phyloP scores from a whole-genome alignment of 2,329 filamentous ascomycete genomes.

The Davidsoniella eucalypti region DNA sequence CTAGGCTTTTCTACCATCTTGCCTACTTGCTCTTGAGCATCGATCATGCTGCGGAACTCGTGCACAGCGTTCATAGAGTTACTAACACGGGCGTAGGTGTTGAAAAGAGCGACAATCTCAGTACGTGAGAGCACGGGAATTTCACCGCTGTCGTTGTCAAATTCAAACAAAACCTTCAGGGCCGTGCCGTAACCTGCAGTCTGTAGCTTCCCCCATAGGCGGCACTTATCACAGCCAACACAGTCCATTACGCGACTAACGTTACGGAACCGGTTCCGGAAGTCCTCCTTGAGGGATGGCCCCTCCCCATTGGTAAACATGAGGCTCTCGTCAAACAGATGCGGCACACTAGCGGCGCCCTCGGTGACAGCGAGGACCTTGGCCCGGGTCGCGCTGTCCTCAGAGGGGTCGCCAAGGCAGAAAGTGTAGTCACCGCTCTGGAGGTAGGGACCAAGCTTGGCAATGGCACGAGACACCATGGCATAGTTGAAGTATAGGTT shows the following conservation, averaged over 20 bases:
- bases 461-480: constrained; percentile 76
- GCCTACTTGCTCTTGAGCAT: constrained; percentile 19
- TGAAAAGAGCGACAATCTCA: constrained; percentile 85
- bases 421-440: constrained; percentile 60
- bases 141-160: constrained; percentile 51
- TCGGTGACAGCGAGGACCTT: constrained; percentile 66
- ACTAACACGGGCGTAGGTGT: constrained; percentile 78
- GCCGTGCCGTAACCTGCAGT: constrained; percentile 89
- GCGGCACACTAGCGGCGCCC: constrained; percentile 48
- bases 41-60: constrained; percentile 47
- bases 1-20: constrained; percentile 14
- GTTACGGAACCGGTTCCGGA: constrained; percentile 92
- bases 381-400: constrained; percentile 63
- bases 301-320: constrained; percentile 78
- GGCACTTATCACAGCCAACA: constrained; percentile 95
- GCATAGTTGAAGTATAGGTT: constrained; percentile 99
- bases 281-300: constrained; percentile 81
- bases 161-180: constrained; percentile 90
- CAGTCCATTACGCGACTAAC: constrained; percentile 97
- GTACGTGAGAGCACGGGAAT: constrained; percentile 64
- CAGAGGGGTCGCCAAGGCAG: constrained; percentile 67
- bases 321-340: constrained; percentile 84
- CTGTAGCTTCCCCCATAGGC: constrained; percentile 94
- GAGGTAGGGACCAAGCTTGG: constrained; percentile 74
- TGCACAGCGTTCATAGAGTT: constrained; percentile 61